These are phyloP conservation scores for Castanea mollissima DNA, from an alignment of 306 rosid genomes.

Conservation along the genomic window DNA sequence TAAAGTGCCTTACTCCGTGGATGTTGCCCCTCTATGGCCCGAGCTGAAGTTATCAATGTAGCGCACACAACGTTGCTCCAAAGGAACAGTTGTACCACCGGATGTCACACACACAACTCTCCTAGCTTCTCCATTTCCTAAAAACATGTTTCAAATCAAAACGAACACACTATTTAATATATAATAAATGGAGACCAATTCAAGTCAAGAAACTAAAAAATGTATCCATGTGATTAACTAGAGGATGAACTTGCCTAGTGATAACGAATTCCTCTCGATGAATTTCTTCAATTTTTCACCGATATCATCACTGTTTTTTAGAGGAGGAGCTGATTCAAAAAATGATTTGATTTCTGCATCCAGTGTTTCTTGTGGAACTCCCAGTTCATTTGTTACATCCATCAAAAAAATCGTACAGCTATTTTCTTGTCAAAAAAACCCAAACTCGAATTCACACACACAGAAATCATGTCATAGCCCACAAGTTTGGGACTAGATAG, in stretches of 20 bases:
- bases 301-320: slow-evolving; percentile 38
- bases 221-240: not conserved
- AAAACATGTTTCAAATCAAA: not conserved
- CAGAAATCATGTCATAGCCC: not conserved
- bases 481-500: not conserved
- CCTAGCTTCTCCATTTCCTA: slow-evolving; percentile 48
- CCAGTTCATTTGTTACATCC: slow-evolving; percentile 43
- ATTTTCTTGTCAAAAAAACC: slow-evolving; percentile 13
- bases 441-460: slow-evolving; percentile 1
- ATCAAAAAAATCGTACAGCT: slow-evolving; percentile 38
- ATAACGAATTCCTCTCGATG: slow-evolving; percentile 43
- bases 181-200: not conserved
- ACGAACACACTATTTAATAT: slow-evolving; percentile 15
- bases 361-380: slow-evolving; percentile 30
- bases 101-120: slow-evolving; percentile 87
- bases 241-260: slow-evolving; percentile 40
- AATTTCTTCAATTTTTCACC: slow-evolving; percentile 49
- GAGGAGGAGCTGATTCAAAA: slow-evolving; percentile 85
- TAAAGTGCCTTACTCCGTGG: slow-evolving; percentile 70
- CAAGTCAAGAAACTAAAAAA: not conserved
- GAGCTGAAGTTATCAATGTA: slow-evolving; percentile 96
- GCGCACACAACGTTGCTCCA: slow-evolving; percentile 89
- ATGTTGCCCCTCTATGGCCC: slow-evolving; percentile 95
- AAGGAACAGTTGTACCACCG: slow-evolving; percentile 95
- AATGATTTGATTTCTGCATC: slow-evolving; percentile 59